Base-by-base conservation (phyloP, 306 rosid genomes). In the Pueraria montana region DNA sequence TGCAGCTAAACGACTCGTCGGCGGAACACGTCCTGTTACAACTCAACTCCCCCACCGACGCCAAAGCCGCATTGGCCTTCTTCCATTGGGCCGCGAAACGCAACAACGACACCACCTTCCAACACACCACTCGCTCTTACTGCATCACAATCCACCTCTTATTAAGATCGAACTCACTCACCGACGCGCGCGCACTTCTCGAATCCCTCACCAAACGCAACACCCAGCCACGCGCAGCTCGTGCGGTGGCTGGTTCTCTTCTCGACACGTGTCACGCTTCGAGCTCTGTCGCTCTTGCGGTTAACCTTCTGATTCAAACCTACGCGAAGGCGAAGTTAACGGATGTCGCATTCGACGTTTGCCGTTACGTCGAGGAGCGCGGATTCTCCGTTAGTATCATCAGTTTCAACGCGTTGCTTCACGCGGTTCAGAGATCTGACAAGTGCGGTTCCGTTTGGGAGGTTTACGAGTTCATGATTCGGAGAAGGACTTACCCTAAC, bases 391-490 rank as follows among this genome's bases (percentile, higher is more conserved):
- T 84, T 4, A 88, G 83, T 74, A 74, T 95, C n/a, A 40, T 75
- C 26, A 91, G 89, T 88, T 91, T 87, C 87, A 95, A 93, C 55
- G 49, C 84, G 49, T 32, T 93, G 91, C 86, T 95, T 55, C 89
- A 88, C 71, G 90, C 89, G 61, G 82, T 80, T 52, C 87, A 90
- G 73, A 95, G 74, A 50, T 89, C 97, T 77, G 83, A 72, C 11
- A 58, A 38, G 12, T 21, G 23, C 72, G 72, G 6, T 53, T 30
- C 89, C 21, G 91, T 91, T 79, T 92, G 96, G 98, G 85, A 88
- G 56, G 82, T 95, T 87, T 92, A 92, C 34, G 94, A 91, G 88
- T 92, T 84, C 81, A 93, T 92, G 96, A 78, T 95, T 84, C 74
- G 24, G 69, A 72, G 61, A 45, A 86, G 96, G 76, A 21, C 73